These are phyloP conservation scores for Fusarium pseudonygamai DNA, from an alignment of 2,329 filamentous ascomycete genomes.

Conservation along the genomic window DNA sequence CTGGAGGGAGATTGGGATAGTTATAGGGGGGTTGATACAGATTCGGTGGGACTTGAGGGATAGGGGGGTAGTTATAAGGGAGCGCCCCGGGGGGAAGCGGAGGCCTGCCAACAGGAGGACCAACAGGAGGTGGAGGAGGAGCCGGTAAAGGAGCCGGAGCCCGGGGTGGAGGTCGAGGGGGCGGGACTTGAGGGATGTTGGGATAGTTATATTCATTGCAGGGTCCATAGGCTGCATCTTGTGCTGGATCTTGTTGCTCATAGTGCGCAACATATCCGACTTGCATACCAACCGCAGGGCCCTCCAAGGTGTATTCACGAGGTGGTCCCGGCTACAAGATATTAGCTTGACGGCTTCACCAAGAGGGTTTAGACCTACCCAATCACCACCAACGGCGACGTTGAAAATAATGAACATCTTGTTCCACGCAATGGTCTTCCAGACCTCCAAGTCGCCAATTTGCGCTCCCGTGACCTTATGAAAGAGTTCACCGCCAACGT, in stretches of 20 bases:
- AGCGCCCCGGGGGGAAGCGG: not conserved
- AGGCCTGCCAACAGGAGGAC: not conserved
- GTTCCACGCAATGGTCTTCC: slow-evolving; percentile 58
- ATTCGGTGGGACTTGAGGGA: not conserved
- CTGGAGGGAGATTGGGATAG: not conserved
- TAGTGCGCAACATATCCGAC: slow-evolving; percentile 58
- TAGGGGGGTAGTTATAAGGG: not conserved
- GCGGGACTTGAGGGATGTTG: not conserved
- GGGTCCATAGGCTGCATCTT: not conserved
- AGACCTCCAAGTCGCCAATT: slow-evolving; percentile 55
- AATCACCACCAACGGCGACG: slow-evolving; percentile 61
- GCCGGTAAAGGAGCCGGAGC: not conserved
- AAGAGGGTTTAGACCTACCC: slow-evolving; percentile 48
- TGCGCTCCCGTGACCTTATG: slow-evolving; percentile 53
- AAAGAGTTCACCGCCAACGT: slow-evolving; percentile 54
- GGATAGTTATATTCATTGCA: not conserved
- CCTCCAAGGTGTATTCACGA: slow-evolving; percentile 48
- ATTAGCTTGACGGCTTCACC: not conserved
- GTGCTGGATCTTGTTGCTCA: not conserved
- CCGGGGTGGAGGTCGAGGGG: not conserved
- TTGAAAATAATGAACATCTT: slow-evolving; percentile 62
- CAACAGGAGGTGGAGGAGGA: not conserved
- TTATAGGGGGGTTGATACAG: not conserved
- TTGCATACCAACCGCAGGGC: slow-evolving; percentile 57
- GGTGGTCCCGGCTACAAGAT: slow-evolving; percentile 55